Conservation (phyloP, 1,284 basidiomycete genomes). For the Trichosporon sp. region DNA sequence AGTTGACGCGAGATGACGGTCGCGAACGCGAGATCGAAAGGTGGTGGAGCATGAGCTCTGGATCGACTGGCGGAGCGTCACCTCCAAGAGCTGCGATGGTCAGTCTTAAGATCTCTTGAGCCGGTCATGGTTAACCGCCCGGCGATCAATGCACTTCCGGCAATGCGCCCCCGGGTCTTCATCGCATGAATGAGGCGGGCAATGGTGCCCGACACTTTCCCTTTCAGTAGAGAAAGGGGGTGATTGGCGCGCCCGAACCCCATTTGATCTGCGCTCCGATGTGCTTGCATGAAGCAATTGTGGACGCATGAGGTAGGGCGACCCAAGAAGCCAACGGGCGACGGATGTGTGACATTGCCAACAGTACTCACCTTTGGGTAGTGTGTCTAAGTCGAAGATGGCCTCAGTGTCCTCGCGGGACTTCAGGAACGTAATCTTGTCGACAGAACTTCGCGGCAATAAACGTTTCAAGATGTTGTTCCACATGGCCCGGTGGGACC, state of each 20-base stretch:
- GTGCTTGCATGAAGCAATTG: no score
- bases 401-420: slow-evolving; percentile 20
- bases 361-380: slow-evolving; percentile 31
- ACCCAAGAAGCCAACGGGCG: no score
- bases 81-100: slow-evolving; percentile 32
- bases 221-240: no score
- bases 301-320: no score
- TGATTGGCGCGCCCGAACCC: no score
- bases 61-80: slow-evolving; percentile 10
- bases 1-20: slow-evolving; percentile 12
- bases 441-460: slow-evolving; percentile 49
- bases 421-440: slow-evolving; percentile 49
- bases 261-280: no score
- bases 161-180: not conserved
- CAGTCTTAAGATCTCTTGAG: not conserved
- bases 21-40: slow-evolving; percentile 23
- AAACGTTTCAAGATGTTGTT: slow-evolving; percentile 48
- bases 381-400: slow-evolving; percentile 32
- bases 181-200: not conserved
- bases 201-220: no score
- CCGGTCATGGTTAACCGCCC: not conserved
- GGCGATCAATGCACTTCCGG: not conserved
- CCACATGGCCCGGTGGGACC: slow-evolving; percentile 53
- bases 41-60: slow-evolving; percentile 28
- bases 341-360: no score